Base-by-base conservation (phyloP, 129 eudicot species). In the Flaveria linearis region DNA sequence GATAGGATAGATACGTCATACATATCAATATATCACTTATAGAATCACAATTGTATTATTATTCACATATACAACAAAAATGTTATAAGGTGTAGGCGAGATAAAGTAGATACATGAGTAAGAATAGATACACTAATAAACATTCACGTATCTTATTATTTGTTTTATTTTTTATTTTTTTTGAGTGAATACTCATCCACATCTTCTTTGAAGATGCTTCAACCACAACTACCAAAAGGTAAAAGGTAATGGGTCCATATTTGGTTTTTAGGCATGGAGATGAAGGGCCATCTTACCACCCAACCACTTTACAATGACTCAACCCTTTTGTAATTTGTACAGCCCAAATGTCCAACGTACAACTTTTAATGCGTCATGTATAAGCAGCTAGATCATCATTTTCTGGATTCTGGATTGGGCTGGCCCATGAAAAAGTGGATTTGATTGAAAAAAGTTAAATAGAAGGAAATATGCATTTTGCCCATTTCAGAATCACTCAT, bases 401-500 rank as follows among this genome's bases (percentile, higher is more conserved):
- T n/a, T 78, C 62, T 57, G 39, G 51, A 56, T 57, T 15, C 33
- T 25, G 17, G 83, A 80, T 42, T 80, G 83, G 83, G 79, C 83
- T 73, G 80, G 84, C 80, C 84, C 80, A 80, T 60, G 2, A 33
- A 69, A 70, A 78, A 58, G 13, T 52, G 64, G 26, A 28, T 22
- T 78, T 73, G 62, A 73, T 73, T 41, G 46, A n/a, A 64, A 64
- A 73, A 80, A 78, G 82, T 69, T 69, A 51, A 55, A 70, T 71
- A 46, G 42, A 33, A 14, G 55, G 41, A 43, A 73, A 80, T 43
- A 80, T 80, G 75, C 84, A 80, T 55, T 80, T 80, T 80, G 75
- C 80, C 84, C 80, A 74, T 80, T 67, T 80, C 75, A 67, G 71
- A 20, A 74, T 55, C 70, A 74, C 23, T 56, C 76, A 68, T 55